Evolutionary conservation across 352 stramenopile species (phyloP).

Genomic region (Globisporangium recalcitrans): DNA sequence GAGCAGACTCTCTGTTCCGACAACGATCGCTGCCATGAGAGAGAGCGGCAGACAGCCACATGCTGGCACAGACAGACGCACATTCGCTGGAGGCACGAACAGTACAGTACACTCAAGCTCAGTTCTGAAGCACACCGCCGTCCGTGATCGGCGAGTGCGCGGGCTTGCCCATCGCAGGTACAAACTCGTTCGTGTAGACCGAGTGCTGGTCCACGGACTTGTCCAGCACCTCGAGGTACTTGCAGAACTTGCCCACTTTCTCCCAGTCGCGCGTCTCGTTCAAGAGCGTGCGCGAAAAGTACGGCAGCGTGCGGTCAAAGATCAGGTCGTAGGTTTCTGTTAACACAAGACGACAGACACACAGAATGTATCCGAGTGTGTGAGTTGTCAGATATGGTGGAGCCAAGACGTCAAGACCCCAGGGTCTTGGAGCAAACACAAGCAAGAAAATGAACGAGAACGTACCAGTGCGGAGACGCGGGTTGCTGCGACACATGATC

Average conservation of each 20-base stretch:
- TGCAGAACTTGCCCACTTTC: conserved; percentile 50
- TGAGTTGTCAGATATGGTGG: conserved; percentile 5
- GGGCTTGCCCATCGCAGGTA: conserved; percentile 43
- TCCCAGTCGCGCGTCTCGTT: conserved; percentile 50
- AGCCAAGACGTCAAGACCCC: neutral
- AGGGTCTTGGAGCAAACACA: too few relatives aligned
- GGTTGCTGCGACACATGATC: conserved; percentile 50
- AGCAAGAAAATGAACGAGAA: neutral
- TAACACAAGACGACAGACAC: neutral
- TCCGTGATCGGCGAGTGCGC: conserved; percentile 33
- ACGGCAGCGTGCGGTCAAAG: conserved; percentile 44
- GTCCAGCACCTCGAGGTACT: conserved; percentile 48
- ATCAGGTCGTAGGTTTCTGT: conserved; percentile 44
- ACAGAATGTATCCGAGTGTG: neutral
- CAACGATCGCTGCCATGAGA: too few relatives aligned
- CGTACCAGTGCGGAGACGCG: conserved; percentile 36
- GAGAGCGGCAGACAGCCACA: too few relatives aligned
- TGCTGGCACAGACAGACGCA: neutral
- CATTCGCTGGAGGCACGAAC: neutral
- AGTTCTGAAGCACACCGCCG: conserved; percentile 34
- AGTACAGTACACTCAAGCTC: conserved; percentile 2
- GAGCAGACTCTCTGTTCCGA: too few relatives aligned
- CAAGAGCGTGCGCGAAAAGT: conserved; percentile 46
- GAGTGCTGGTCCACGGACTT: conserved; percentile 40
- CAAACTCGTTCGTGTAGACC: conserved; percentile 50